Evolutionary conservation across 768 basidiomycete genomes (phyloP), one percentile per base, ranked within the genome.

Genomic region (Rhodosporidiobolus sp.): DNA sequence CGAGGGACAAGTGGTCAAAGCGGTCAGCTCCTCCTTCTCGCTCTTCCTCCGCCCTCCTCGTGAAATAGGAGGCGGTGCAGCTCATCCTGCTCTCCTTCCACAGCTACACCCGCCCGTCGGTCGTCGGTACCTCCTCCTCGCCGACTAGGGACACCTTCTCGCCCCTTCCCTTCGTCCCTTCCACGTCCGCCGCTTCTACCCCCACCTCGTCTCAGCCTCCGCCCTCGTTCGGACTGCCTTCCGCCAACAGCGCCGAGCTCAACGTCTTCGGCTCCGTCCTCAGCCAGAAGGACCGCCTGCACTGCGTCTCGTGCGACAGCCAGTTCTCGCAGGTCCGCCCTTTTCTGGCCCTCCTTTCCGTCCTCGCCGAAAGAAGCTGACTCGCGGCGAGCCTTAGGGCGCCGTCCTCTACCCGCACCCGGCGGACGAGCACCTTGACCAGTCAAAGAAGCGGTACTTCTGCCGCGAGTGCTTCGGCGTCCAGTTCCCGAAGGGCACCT

Each of bases 371-470:
- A n/a, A n/a, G n/a, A 11, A 24, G 14, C 22, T 28, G 19, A 19
- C 28, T 0, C 45, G 16, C 5, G 5, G 1, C 20, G 20, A 24
- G 57, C 24, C 26, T 24, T 60, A 75, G 74, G 74, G 72, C 12
- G 70, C 72, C 20, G 48, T 52, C 4, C 72, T 75, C 49, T 75
- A 75, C 52, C 74, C 74, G 9, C 74, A 75, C 38, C 74, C 74
- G 0, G 67, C 63, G 0, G 70, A 50, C 4, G 63, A 72, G 52
- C 10, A 38, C 5, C 65, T 69, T 16, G 26, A 30, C 3, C 43
- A 26, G n/a, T 43, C 65, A 2, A 60, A 38, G 19, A 70, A 72
- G 45, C 10, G 54, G 1, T 75, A 58, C 67, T 75, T 65, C 32
- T 75, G 74, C 57, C 67, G 74, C 0, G 20, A 49, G 1, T 75